Evolutionary conservation across 2,329 filamentous ascomycete species (phyloP).

Genomic region (Trichoderma sp.): DNA sequence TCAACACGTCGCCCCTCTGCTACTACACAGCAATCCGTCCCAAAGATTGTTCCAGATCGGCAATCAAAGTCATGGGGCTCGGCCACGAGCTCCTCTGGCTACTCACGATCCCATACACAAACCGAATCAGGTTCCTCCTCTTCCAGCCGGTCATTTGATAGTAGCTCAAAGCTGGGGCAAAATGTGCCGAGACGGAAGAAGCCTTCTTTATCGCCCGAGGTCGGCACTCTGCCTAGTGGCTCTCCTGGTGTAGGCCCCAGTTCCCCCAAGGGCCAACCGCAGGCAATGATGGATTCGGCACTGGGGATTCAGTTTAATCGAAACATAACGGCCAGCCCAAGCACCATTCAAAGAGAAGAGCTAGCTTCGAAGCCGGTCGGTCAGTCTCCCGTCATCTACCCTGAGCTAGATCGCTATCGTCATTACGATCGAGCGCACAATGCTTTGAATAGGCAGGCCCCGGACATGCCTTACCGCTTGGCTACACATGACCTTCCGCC

Average conservation of each 20-base stretch:
- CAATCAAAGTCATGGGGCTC: constrained; percentile 48
- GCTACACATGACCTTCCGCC: constrained; percentile 67
- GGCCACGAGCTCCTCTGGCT: constrained; percentile 36
- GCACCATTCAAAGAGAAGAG: constrained; percentile 45
- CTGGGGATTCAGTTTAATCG: constrained; percentile 43
- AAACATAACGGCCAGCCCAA: constrained; percentile 46
- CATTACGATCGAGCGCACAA: constrained; percentile 43
- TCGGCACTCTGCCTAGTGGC: constrained; percentile 35
- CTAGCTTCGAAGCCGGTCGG: constrained; percentile 39
- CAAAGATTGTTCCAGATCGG: constrained; percentile 36
- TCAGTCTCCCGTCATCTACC: constrained; percentile 53
- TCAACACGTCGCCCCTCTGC: constrained; percentile 30
- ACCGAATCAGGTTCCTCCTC: constrained; percentile 38
- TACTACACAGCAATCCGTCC: constrained; percentile 26
- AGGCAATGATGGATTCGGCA: constrained; percentile 39
- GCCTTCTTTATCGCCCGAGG: constrained; percentile 47
- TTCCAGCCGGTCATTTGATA: constrained; percentile 38
- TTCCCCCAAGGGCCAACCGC: constrained; percentile 45
- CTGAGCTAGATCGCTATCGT: constrained; percentile 64
- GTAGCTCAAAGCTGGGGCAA: constrained; percentile 37
- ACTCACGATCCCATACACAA: constrained; percentile 35
- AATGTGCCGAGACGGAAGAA: constrained; percentile 54
- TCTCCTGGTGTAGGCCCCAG: constrained; percentile 45
- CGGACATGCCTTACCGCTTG: constrained; percentile 56
- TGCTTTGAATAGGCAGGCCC: constrained; percentile 36